Conservation (phyloP, 257 asterid species). For the Fraxinus excelsior region DNA sequence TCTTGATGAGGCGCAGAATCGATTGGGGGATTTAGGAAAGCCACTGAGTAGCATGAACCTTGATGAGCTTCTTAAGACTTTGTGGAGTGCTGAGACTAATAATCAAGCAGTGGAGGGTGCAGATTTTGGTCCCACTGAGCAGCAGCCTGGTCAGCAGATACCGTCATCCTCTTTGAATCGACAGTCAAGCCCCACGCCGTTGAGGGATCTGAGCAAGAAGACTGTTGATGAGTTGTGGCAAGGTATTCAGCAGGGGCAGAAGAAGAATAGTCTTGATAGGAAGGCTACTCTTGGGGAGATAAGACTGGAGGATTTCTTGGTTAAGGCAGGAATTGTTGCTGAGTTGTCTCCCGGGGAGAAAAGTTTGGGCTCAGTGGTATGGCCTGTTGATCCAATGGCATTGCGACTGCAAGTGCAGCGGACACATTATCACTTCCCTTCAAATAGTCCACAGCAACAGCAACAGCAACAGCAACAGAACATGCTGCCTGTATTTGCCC, state of each 20-base stretch:
- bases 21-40: constrained; percentile 75
- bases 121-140: constrained; percentile 36
- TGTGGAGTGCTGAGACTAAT: constrained; percentile 61
- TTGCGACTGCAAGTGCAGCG: constrained; percentile 63
- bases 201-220: constrained; percentile 76
- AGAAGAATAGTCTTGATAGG: constrained; percentile 52
- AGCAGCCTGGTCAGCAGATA: constrained; percentile 35
- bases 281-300: constrained; percentile 75
- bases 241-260: constrained; percentile 70
- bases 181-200: constrained; percentile 46
- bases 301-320: constrained; percentile 89
- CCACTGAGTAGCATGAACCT: constrained; percentile 87
- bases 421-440: constrained; percentile 59
- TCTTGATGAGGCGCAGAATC: constrained; percentile 87
- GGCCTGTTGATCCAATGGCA: constrained; percentile 41
- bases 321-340: constrained; percentile 89
- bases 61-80: constrained; percentile 85
- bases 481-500: constrained; percentile 41
- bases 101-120: constrained; percentile 43
- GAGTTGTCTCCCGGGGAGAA: constrained; percentile 43
- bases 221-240: constrained; percentile 97
- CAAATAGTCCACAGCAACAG: constrained; percentile 42
- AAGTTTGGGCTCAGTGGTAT: constrained; percentile 33
- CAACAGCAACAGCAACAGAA: constrained; percentile 20
- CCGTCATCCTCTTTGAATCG: constrained; percentile 40